Percentiles rank a stretch among this genome's conserved stretches.
Conservation (phyloP, 23 red algal genomes). For the Gracilaria gracilis region DNA sequence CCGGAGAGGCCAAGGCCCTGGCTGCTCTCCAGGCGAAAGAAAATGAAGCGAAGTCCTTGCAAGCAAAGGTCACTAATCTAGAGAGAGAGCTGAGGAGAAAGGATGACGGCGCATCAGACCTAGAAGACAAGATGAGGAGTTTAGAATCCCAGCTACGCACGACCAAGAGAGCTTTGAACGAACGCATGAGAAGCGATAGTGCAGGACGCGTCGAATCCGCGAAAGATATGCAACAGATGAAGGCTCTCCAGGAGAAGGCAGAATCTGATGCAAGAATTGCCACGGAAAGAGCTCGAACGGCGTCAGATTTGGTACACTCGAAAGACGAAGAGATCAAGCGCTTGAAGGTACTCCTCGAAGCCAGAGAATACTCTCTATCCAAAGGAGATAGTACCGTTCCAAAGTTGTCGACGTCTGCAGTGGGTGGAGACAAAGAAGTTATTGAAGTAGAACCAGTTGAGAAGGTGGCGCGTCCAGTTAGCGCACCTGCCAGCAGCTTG, state of each 20-base stretch:
- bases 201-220: slow-evolving; percentile 5
- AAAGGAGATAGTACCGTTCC: slow-evolving; percentile 15
- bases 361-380: neutral
- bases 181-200: slow-evolving; percentile 21
- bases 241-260: slow-evolving; percentile 28
- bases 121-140: neutral
- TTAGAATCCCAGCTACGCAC: slow-evolving; percentile 29
- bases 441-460: neutral
- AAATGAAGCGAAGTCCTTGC: slow-evolving; percentile 28
- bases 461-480: slow-evolving; percentile 20
- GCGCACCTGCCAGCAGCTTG: slow-evolving; percentile 23
- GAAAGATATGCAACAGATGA: slow-evolving; percentile 43
- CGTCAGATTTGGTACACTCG: neutral
- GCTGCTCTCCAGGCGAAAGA: slow-evolving; percentile 65
- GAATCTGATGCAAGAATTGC: slow-evolving; percentile 34
- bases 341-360: slow-evolving; percentile 22
- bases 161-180: slow-evolving; percentile 18
- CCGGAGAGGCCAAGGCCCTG: slow-evolving; percentile 51
- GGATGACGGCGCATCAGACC: slow-evolving; percentile 22
- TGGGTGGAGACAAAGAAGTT: neutral
- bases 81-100: slow-evolving; percentile 49
- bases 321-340: slow-evolving; percentile 47
- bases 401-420: neutral
- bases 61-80: slow-evolving; percentile 18
- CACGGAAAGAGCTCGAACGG: slow-evolving; percentile 1